These are phyloP conservation scores for Colletotrichum phormii DNA, from an alignment of 2,329 filamentous ascomycete species.

Conservation along the genomic window DNA sequence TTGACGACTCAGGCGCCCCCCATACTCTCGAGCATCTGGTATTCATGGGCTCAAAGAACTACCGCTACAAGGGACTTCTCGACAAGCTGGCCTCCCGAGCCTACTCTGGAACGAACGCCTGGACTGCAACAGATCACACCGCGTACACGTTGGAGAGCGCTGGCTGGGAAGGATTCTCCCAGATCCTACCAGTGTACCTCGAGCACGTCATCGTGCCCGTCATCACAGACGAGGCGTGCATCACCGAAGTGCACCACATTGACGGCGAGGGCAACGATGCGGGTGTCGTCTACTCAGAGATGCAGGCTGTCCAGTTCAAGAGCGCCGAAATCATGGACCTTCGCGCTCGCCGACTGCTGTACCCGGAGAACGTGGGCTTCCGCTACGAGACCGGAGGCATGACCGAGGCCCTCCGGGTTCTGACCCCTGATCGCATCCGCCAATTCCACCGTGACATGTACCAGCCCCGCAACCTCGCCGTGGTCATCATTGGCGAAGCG, in stretches of 20 bases:
- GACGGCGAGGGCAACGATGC: constrained; percentile 95
- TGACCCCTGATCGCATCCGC: constrained; percentile 92
- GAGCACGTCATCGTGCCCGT: constrained; percentile 94
- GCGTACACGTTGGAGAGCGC: constrained; percentile 96
- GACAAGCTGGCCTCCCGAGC: constrained; percentile 94
- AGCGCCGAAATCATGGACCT: constrained; percentile 90
- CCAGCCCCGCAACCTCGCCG: constrained; percentile 92
- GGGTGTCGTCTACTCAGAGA: constrained; percentile 97
- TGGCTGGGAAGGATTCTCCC: constrained; percentile 96
- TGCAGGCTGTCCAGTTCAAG: constrained; percentile 94
- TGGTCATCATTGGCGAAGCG: constrained; percentile 92
- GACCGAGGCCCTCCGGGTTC: constrained; percentile 88
- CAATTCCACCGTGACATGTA: constrained; percentile 97
- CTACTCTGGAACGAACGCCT: constrained; percentile 95
- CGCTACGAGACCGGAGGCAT: constrained; percentile 98
- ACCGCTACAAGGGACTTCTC: constrained; percentile 93
- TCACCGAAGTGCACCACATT: constrained; percentile 96
- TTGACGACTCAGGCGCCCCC: constrained; percentile 94
- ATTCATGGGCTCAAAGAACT: constrained; percentile 93
- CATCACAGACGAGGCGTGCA: constrained; percentile 90
- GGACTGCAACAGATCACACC: constrained; percentile 96
- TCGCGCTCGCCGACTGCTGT: constrained; percentile 81
- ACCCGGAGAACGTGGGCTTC: constrained; percentile 91
- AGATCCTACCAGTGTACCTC: constrained; percentile 93
- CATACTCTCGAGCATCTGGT: constrained; percentile 86